phyloP scores from a whole-genome alignment of 768 basidiomycete genomes.

The Termitomyces sp. region DNA sequence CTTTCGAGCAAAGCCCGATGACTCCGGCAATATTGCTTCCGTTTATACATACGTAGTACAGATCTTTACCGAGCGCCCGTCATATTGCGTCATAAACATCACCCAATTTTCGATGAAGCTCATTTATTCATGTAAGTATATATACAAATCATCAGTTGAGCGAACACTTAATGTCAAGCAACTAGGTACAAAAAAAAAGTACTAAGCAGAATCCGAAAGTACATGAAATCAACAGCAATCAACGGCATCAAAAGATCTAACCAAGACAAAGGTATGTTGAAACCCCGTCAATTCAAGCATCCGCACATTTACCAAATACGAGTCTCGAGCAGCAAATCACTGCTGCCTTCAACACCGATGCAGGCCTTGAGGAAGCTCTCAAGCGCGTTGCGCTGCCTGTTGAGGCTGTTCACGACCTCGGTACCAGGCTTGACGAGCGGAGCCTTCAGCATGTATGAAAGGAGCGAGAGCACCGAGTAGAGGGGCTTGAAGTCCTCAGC shows the following conservation, averaged over 20 bases:
- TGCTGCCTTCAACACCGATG: conserved; percentile 76
- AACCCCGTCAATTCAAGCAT: not conserved
- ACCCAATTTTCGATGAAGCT: too few relatives aligned
- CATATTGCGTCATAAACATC: too few relatives aligned
- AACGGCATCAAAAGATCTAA: too few relatives aligned
- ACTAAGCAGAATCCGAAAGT: not conserved
- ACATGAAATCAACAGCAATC: too few relatives aligned
- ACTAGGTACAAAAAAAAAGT: not conserved
- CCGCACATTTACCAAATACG: conserved; percentile 69
- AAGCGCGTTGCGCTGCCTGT: conserved; percentile 91
- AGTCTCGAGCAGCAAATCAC: conserved; percentile 81
- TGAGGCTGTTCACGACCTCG: conserved; percentile 92
- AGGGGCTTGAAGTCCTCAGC: conserved; percentile 70
- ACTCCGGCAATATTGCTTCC: too few relatives aligned
- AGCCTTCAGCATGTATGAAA: conserved; percentile 97
- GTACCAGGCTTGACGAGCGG: conserved; percentile 94
- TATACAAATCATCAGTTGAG: not conserved
- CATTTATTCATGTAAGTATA: too few relatives aligned
- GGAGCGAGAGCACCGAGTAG: conserved; percentile 86
- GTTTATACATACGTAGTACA: too few relatives aligned
- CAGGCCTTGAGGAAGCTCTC: conserved; percentile 94
- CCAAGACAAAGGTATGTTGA: not conserved
- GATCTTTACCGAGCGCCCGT: too few relatives aligned
- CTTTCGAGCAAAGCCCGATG: too few relatives aligned
- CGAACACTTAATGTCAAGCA: not conserved